A percentile compares a stretch with the other conserved stretches of the same genome.
Conservation (phyloP, 352 stramenopile genomes). For the Globisporangium camurandrum region DNA sequence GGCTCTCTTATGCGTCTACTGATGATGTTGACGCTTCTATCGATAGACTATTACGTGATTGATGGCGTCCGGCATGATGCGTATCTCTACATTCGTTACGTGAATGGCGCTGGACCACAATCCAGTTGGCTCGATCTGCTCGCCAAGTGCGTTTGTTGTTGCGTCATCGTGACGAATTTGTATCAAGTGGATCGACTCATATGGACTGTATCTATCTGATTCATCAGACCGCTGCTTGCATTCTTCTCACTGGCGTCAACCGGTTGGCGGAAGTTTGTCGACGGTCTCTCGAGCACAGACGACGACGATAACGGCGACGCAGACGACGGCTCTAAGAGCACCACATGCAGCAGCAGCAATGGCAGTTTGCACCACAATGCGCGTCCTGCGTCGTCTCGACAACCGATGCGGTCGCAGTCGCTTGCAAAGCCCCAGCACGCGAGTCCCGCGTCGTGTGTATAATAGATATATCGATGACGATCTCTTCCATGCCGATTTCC, state of each 20-base stretch:
- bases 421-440: neutral
- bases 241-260: slow-evolving; percentile 65
- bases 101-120: slow-evolving; percentile 62
- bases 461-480: too few species aligned
- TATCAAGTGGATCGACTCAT: neutral
- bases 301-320: slow-evolving; percentile 17
- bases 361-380: too few species aligned
- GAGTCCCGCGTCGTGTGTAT: neutral
- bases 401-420: too few species aligned
- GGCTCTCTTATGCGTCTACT: neutral
- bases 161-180: too few species aligned
- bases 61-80: slow-evolving; percentile 70
- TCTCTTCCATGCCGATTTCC: too few species aligned
- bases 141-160: slow-evolving; percentile 24
- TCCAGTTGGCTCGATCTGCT: slow-evolving; percentile 62
- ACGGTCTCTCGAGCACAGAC: slow-evolving; percentile 32
- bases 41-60: slow-evolving; percentile 85
- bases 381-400: too few species aligned
- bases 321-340: neutral
- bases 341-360: neutral
- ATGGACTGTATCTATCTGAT: slow-evolving; percentile 7
- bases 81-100: slow-evolving; percentile 82
- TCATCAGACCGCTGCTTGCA: slow-evolving; percentile 32
- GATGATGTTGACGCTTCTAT: neutral
- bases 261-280: slow-evolving; percentile 53